Evolutionary conservation across 441 rosid genomes (phyloP).

Genomic region (Pelargonium fulgidum): DNA sequence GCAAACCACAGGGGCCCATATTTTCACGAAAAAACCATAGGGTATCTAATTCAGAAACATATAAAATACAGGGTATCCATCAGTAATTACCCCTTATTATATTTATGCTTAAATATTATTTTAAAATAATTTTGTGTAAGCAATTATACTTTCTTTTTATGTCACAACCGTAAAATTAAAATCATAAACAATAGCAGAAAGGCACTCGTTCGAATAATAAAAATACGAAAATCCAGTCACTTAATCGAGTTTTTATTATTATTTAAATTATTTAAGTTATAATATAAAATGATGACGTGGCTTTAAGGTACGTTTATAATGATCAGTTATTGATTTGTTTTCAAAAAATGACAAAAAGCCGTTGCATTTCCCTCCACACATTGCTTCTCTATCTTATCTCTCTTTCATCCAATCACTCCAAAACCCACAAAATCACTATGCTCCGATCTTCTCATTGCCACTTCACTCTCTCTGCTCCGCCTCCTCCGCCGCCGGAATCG

Average conservation of each 20-base stretch:
- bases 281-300: slow-evolving; percentile 26
- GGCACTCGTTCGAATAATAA: too few relatives aligned
- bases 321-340: slow-evolving; percentile 10
- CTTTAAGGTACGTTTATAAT: slow-evolving; percentile 11
- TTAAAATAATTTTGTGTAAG: too few relatives aligned
- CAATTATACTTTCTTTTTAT: too few relatives aligned
- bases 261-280: background rate
- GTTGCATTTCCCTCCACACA: slow-evolving; percentile 56
- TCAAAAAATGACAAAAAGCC: slow-evolving; percentile 10
- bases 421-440: slow-evolving; percentile 9
- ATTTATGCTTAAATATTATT: too few relatives aligned
- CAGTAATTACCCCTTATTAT: too few relatives aligned
- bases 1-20: too few relatives aligned
- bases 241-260: background rate
- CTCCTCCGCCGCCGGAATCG: background rate
- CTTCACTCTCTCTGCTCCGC: background rate
- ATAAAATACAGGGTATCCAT: too few relatives aligned
- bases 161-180: too few relatives aligned
- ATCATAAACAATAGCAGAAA: too few relatives aligned
- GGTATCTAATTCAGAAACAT: too few relatives aligned
- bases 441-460: background rate
- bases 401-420: slow-evolving; percentile 31
- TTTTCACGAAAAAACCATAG: too few relatives aligned
- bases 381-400: slow-evolving; percentile 43
- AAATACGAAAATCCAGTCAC: too few relatives aligned